Conservation (phyloP, 306 rosid genomes). For the Fragaria iinumae region DNA sequence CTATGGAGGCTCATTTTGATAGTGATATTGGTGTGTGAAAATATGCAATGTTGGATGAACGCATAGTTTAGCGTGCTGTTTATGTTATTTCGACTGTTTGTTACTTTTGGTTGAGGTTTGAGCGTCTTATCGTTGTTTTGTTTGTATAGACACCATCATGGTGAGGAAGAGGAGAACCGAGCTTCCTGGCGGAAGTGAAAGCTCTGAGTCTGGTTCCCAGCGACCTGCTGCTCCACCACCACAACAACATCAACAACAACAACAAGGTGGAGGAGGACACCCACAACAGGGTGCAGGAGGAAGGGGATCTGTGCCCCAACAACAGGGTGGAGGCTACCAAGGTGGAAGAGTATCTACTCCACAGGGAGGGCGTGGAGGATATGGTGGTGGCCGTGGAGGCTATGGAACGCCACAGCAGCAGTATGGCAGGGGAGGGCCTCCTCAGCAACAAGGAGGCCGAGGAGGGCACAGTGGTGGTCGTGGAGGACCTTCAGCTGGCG, state of each 20-base stretch:
- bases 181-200: slow-evolving; percentile 52
- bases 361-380: slow-evolving; percentile 38
- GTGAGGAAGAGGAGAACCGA: slow-evolving; percentile 78
- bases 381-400: slow-evolving; percentile 48
- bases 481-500: slow-evolving; percentile 61
- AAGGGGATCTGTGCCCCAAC: slow-evolving; percentile 44
- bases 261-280: too few relatives aligned
- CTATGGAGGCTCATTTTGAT: neutral
- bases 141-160: slow-evolving; percentile 48
- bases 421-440: slow-evolving; percentile 72
- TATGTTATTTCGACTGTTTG: neutral
- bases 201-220: slow-evolving; percentile 60
- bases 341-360: slow-evolving; percentile 55
- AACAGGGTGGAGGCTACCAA: slow-evolving; percentile 54
- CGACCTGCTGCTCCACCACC: slow-evolving; percentile 47
- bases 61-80: neutral
- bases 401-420: slow-evolving; percentile 55
- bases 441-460: slow-evolving; percentile 79
- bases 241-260: slow-evolving; percentile 45
- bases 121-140: neutral
- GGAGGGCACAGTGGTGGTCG: slow-evolving; percentile 61
- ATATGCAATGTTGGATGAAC: neutral
- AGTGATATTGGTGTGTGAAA: neutral
- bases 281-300: slow-evolving; percentile 45
- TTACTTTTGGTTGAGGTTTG: neutral